A percentile compares a stretch with the other conserved stretches of the same genome.
Conservation (phyloP, 768 basidiomycete genomes). For the Chiua virens region DNA sequence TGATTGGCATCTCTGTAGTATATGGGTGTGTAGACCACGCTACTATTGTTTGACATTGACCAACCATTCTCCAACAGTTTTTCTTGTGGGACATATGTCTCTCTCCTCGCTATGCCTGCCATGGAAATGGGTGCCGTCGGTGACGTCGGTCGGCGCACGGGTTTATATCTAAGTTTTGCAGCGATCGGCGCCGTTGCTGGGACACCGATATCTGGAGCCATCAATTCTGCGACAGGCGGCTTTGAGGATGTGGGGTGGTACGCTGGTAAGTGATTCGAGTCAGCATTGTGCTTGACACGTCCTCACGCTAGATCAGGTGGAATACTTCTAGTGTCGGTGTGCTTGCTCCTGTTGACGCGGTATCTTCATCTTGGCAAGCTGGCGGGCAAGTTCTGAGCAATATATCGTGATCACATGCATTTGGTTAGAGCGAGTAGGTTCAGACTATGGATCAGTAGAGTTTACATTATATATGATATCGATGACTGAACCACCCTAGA, state of each 20-base stretch:
- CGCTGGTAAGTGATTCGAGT: constrained; percentile 33
- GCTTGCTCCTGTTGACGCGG: constrained; percentile 41
- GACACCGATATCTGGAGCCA: constrained; percentile 73
- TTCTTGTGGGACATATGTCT: constrained; percentile 60
- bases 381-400: constrained; percentile 41
- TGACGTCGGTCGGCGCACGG: constrained; percentile 67
- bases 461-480: too few relatives aligned
- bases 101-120: constrained; percentile 56
- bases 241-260: constrained; percentile 41
- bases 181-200: constrained; percentile 66
- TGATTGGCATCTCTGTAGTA: constrained; percentile 55
- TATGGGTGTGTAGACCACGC: constrained; percentile 53
- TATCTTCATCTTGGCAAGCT: constrained; percentile 41
- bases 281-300: neutral
- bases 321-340: constrained; percentile 40
- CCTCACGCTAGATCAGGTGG: constrained; percentile 26
- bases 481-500: too few relatives aligned
- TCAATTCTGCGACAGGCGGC: constrained; percentile 50
- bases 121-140: constrained; percentile 58
- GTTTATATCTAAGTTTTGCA: constrained; percentile 61
- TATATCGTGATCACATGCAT: too few relatives aligned
- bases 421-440: too few relatives aligned
- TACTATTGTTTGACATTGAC: neutral
- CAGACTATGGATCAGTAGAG: too few relatives aligned
- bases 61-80: constrained; percentile 37